A percentile compares a stretch with the other conserved stretches of the same genome.
Conservation (phyloP, 495 filamentous ascomycete genomes). For the Niebla homalea region DNA sequence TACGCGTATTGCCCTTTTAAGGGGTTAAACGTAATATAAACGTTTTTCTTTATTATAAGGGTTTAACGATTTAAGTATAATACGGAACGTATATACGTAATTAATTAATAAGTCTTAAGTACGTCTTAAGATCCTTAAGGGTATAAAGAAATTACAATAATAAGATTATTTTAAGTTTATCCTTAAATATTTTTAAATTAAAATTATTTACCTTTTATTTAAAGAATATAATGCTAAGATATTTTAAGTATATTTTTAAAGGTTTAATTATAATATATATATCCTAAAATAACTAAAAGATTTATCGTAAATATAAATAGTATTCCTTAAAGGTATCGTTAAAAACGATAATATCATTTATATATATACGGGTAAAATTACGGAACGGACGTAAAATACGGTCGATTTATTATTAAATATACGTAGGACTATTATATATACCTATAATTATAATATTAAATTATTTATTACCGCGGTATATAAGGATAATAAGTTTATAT, state of each 20-base stretch:
- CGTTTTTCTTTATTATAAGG: no score
- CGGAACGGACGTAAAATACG: neutral
- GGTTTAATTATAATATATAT: neutral
- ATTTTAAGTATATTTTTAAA: neutral
- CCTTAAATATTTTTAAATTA: neutral
- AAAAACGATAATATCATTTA: constrained; percentile 5
- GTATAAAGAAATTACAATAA: no score
- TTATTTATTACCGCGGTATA: neutral
- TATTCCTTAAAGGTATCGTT: neutral
- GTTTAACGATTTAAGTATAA: no score
- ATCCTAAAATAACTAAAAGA: neutral
- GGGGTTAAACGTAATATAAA: no score
- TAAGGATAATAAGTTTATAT: constrained; percentile 5
- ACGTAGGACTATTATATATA: neutral
- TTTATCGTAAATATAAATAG: neutral
- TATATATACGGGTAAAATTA: neutral
- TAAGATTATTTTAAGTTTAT: no score
- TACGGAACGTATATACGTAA: no score
- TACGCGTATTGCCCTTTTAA: no score
- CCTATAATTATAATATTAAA: constrained; percentile 2
- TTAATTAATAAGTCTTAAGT: no score
- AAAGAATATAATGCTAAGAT: neutral
- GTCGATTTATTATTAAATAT: constrained; percentile 3
- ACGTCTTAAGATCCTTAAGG: no score
- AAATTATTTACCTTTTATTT: constrained; percentile 2